phyloP scores from a whole-genome alignment of 2,329 filamentous ascomycete species.

The Trichoderma aggressivum region DNA sequence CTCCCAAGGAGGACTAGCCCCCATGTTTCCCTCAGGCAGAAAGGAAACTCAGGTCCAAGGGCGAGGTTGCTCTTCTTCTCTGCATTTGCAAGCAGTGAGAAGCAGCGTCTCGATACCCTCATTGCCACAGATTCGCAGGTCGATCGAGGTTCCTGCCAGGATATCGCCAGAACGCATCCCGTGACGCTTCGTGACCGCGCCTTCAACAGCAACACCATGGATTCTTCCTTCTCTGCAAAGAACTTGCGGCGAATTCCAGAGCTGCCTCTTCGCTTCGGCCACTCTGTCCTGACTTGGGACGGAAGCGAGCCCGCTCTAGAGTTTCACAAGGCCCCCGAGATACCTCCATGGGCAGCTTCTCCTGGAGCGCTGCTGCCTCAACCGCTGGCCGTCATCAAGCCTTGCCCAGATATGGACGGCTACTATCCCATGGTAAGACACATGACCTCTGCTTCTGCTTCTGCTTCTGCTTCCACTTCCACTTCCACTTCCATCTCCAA shows the following conservation, averaged over 20 bases:
- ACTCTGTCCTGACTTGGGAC: neutral
- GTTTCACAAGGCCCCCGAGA: neutral
- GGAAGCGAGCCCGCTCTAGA: conserved; percentile 4
- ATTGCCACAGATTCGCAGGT: neutral
- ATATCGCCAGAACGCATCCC: neutral
- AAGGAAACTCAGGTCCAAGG: neutral
- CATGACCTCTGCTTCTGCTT: neutral
- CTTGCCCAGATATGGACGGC: neutral
- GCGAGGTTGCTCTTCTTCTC: neutral
- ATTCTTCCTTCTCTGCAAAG: conserved; percentile 8
- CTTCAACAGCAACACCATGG: neutral
- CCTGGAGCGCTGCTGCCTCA: conserved; percentile 4
- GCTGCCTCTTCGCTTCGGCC: neutral
- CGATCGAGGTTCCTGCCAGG: neutral
- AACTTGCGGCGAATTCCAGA: neutral
- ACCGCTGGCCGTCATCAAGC: neutral
- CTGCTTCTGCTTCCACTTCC: neutral
- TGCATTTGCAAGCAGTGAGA: neutral
- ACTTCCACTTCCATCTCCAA: neutral
- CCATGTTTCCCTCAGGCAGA: neutral
- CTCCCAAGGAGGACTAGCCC: conserved; percentile 1
- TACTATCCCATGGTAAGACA: conserved; percentile 10
- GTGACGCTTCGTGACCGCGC: neutral
- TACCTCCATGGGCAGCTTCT: neutral
- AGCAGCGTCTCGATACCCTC: neutral